Evolutionary conservation across 2,329 filamentous ascomycete species (phyloP).

Genomic region (Alternaria solani): DNA sequence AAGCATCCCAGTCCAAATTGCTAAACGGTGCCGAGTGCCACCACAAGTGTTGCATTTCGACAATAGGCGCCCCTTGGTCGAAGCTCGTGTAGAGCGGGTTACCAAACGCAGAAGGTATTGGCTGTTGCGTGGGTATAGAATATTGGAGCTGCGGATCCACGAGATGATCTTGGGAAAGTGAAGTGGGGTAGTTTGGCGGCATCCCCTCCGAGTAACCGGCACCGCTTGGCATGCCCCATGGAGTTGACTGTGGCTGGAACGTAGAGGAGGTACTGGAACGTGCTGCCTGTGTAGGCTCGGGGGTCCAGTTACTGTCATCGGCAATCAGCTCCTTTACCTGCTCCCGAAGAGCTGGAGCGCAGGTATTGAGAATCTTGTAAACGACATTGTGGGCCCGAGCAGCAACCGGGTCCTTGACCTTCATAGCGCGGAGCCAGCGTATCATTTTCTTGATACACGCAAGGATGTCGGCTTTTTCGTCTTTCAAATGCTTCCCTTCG

Average conservation of each 20-base stretch:
- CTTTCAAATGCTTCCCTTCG: constrained; percentile 35
- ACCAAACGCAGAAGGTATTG: constrained; percentile 18
- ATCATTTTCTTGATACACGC: constrained; percentile 45
- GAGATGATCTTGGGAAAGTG: background rate
- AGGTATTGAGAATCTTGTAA: constrained; percentile 24
- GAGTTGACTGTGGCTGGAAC: background rate
- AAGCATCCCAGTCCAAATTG: background rate
- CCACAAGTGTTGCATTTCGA: constrained; percentile 26
- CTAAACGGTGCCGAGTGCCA: background rate
- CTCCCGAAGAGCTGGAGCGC: constrained; percentile 20
- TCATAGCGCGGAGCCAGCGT: constrained; percentile 46
- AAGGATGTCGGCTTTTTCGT: constrained; percentile 35
- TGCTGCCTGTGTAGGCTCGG: background rate
- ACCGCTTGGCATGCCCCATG: background rate
- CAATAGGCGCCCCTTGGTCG: constrained; percentile 26
- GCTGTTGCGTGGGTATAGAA: background rate
- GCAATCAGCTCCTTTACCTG: constrained; percentile 24
- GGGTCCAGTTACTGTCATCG: background rate
- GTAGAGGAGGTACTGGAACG: background rate
- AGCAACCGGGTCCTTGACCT: constrained; percentile 38
- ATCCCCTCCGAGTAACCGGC: background rate
- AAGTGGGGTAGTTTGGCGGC: background rate
- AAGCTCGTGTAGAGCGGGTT: constrained; percentile 34
- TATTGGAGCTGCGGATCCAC: background rate
- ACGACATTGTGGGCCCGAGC: constrained; percentile 39